Base-by-base conservation (phyloP, 192 early-diverging fungal genomes). In the Helicostylum pulchrum region DNA sequence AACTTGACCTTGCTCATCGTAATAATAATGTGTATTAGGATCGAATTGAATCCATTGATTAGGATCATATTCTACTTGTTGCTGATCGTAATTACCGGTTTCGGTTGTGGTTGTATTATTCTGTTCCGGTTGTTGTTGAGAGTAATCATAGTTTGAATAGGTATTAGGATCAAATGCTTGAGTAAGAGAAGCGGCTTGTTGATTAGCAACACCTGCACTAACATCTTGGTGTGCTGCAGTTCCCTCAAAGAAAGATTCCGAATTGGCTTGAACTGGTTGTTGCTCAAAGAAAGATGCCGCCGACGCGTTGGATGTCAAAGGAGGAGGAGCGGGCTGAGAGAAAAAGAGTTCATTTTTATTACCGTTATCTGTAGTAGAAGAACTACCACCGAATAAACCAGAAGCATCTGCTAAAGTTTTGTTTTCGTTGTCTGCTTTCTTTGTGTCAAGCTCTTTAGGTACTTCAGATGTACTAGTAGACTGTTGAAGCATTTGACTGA, bases 21-120 rank as follows among this genome's bases (percentile, higher is more conserved):
- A 73, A 30, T 73, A 73, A 58, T 73, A 73, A 44, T 73, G 71
- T 23, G 53, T 43, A 47, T 68, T 73, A 7, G 66, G 62, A 68
- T 73, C 71, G 64, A 72, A 72, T 5, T 42, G 14, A 5, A 39
- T n/a, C 59, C 58, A 58, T 62, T 72, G 68, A 30, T 34, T 54
- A 52, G 48, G 49, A 15, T 55, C 53, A 51, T 62, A 62, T 23
- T 51, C 32, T n/a, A 17, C 39, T 39, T 39, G 36, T 23, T 62
- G 61, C 48, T 62, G 46, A 30, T 36, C 30, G 17, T 55, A 23
- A 55, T 31, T 36, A 55, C 9, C 34, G n/a, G 53, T n/a, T 7
- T 8, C 32, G 10, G 5, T 7, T 15, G 43, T 20, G 17, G 32
- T 20, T 11, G 30, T 14, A 21, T 65, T 17, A 0, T 23, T 15